These are phyloP conservation scores for button mushroom (Agaricus bisporus) DNA, from an alignment of 768 basidiomycete species.

Conservation along the genomic window DNA sequence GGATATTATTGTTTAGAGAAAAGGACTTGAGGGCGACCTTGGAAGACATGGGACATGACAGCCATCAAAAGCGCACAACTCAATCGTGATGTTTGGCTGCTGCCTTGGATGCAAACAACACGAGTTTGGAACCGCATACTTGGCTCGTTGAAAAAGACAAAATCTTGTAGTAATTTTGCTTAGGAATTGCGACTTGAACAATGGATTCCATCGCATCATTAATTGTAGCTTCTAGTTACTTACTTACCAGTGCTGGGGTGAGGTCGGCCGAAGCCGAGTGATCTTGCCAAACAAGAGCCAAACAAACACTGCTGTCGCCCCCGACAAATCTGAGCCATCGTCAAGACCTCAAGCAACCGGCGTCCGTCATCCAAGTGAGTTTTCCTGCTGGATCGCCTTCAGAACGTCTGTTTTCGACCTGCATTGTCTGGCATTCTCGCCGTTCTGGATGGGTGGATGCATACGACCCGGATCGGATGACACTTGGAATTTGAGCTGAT, in stretches of 20 bases:
- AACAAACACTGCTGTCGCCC: background rate
- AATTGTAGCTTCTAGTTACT: too few species aligned
- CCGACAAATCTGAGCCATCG: constrained; percentile 4
- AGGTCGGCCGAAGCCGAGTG: background rate
- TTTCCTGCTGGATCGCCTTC: background rate
- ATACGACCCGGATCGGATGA: constrained; percentile 6
- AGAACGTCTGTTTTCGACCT: background rate
- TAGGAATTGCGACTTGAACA: too few species aligned
- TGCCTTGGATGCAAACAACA: background rate
- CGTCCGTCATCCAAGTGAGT: constrained; percentile 10
- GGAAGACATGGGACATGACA: constrained; percentile 26
- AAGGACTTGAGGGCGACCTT: constrained; percentile 69
- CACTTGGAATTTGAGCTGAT: constrained; percentile 7
- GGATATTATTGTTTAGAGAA: constrained; percentile 62
- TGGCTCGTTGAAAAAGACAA: too few species aligned
- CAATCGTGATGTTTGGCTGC: constrained; percentile 6
- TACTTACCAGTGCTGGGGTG: too few species aligned
- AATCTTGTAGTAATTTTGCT: too few species aligned
- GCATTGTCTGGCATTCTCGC: background rate
- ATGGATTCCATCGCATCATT: too few species aligned
- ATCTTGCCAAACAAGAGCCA: constrained; percentile 4
- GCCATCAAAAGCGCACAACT: too few species aligned
- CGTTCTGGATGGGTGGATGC: constrained; percentile 11
- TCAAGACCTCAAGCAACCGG: constrained; percentile 10
- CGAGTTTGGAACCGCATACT: background rate